A percentile compares a stretch with the other conserved stretches of the same genome.
Evolutionary conservation across 176 grass and related monocot genomes (phyloP).

Genomic region (Lolium perenne): DNA sequence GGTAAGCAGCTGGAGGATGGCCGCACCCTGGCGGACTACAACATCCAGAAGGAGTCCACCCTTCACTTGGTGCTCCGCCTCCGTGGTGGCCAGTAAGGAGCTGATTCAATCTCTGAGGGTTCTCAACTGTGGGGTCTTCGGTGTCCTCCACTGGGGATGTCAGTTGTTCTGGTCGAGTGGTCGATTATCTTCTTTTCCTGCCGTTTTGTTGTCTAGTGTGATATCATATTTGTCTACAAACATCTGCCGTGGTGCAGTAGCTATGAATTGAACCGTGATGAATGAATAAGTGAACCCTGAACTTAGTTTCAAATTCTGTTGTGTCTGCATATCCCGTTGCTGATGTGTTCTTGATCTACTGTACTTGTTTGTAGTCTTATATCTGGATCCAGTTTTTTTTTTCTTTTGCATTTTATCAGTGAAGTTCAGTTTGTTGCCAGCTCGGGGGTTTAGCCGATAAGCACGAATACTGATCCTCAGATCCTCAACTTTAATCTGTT

Average conservation of each 20-base stretch:
- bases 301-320: background rate
- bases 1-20: background rate
- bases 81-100: background rate
- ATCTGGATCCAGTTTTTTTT: no score
- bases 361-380: no score
- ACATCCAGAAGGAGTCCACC: conserved; percentile 27
- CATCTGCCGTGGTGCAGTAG: background rate
- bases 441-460: no score
- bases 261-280: background rate
- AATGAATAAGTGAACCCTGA: background rate
- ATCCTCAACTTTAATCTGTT: no score
- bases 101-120: background rate
- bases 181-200: background rate
- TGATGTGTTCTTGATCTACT: background rate
- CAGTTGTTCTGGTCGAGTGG: no score
- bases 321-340: background rate
- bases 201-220: background rate
- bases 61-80: conserved; percentile 1
- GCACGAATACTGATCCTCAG: no score
- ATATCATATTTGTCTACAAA: background rate
- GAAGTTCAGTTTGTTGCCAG: no score
- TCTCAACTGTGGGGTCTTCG: background rate
- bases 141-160: background rate
- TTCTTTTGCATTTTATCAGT: no score
- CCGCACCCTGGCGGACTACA: background rate